Base-by-base conservation (phyloP, 73 alveolate genomes). In the Paramecium primaurelia region DNA sequence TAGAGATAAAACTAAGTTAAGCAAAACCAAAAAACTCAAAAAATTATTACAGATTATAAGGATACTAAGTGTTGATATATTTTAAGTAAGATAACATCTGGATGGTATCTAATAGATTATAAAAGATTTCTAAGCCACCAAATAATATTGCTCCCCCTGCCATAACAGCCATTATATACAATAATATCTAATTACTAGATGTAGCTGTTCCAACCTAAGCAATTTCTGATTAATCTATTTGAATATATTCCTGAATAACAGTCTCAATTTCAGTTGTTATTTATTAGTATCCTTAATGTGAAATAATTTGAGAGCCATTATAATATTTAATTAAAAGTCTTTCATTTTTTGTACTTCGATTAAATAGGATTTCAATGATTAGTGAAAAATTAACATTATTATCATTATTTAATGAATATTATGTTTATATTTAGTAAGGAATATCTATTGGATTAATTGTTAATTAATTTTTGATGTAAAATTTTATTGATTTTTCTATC, bases 81-180 rank as follows among this genome's bases (percentile, higher is more conserved):
- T 75, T 37, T 75, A 75, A 14, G 37, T 75, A 75, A 1, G 88
- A 75, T 75, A 75, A 10, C 49, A 75, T 32, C 12, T 75, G 10
- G 4, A 75, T 37, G 14, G 60, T 37, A 40, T 75, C 88, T 1
- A 75, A 8, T 11, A 75, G 22, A 75, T 75, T 75, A 8, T 75
- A 75, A 75, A 75, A 75, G 1, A 75, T 75, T 1, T 75, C 88
- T 37, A 75, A 6, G 11, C 88, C 88, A 6, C 88, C 88, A 37
- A 75, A 75, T 37, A 75, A 11, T 3, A 75, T 14, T 16, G 88
- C 88, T 75, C 42, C 49, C 10, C 58, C 60, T 16, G 25, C 64
- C 49, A 75, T 32, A 6, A 36, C 49, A 20, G 42, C 58, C 34
- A 75, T 32, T 4, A 75, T 22, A 14, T 34, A 34, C 20, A 75